Conservation (phyloP, 352 stramenopile species). For the Globisporangium rhizosaccharum region DNA sequence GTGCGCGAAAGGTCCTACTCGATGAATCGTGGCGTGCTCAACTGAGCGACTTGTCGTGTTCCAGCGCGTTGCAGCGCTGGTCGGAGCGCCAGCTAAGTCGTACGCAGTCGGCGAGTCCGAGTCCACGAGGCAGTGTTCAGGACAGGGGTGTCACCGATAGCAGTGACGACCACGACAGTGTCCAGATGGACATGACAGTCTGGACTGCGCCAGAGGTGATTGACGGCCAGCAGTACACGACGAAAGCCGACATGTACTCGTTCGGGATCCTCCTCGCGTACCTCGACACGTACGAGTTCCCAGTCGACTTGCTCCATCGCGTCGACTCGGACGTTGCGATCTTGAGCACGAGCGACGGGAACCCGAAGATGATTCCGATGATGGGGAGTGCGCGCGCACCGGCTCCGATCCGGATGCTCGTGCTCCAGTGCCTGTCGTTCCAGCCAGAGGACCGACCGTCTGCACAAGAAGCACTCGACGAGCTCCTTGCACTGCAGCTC, state of each 20-base stretch:
- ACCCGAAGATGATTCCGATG: slow-evolving; percentile 6
- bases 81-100: slow-evolving; percentile 22
- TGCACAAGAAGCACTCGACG: slow-evolving; percentile 25
- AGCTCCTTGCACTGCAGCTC: slow-evolving; percentile 23
- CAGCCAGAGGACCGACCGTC: slow-evolving; percentile 36
- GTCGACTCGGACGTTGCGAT: slow-evolving; percentile 40
- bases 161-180: slow-evolving; percentile 13
- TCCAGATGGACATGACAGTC: slow-evolving; percentile 46
- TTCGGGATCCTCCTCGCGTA: slow-evolving; percentile 35
- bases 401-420: slow-evolving; percentile 27
- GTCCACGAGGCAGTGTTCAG: too few species aligned
- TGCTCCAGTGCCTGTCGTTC: slow-evolving; percentile 36
- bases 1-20: slow-evolving; percentile 38
- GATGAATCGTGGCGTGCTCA: slow-evolving; percentile 34
- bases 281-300: slow-evolving; percentile 33
- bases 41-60: slow-evolving; percentile 37
- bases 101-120: neutral
- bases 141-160: neutral
- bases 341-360: slow-evolving; percentile 19
- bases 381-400: slow-evolving; percentile 19
- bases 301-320: slow-evolving; percentile 23
- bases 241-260: slow-evolving; percentile 42
- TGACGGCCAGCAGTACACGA: slow-evolving; percentile 38
- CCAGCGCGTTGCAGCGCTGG: slow-evolving; percentile 31
- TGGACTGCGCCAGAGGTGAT: slow-evolving; percentile 40